Evolutionary conservation across 2,329 filamentous ascomycete genomes (phyloP), one percentile per base, ranked within the genome.

Genomic region (Penicillium sp.): DNA sequence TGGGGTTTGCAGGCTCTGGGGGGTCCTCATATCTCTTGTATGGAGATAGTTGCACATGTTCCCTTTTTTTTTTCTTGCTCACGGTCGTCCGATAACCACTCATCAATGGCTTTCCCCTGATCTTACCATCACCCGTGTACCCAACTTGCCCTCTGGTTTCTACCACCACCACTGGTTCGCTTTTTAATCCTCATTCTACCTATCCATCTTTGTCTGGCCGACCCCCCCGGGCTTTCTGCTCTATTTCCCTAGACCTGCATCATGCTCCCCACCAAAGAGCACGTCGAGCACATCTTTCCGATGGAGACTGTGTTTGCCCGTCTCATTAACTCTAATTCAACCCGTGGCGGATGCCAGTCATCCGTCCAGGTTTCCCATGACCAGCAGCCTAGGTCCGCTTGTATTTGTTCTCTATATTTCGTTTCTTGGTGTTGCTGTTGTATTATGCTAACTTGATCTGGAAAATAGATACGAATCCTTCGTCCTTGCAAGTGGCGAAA

Each of bases 381-480:
- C 44, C 59, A 67, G 58, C 67, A 66, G 41, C 61, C 58, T 41
- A 69, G 69, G 69, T 70, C 60, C 61, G 68, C 64, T 53, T 44
- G 45, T 49, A 48, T 56, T 35, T 35, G 15, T 44, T 62, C n/a
- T 55, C 13, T 5, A 1, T 26, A 30, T 53, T 21, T 51, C 21
- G 50, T 58, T 44, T 29, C 30, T 21, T 47, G 30, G 13, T 60
- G 19, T 30, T 54, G 26, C n/a, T 23, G 9, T 26, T 8, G 26
- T 47, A 29, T 38, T 13, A 30, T n/a, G 44, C 64, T 69, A 56
- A 68, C 62, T 60, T 21, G 61, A 23, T 47, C 44, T 38, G 26
- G 21, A 58, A 30, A 62, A 73, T 66, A 98, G 95, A 75, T 96
- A 96, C 82, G 95, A 98, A 84, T 87, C 96, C 53, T 98, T 97